phyloP scores from a whole-genome alignment of 768 basidiomycete genomes.

The Tricholoma furcatifolium region DNA sequence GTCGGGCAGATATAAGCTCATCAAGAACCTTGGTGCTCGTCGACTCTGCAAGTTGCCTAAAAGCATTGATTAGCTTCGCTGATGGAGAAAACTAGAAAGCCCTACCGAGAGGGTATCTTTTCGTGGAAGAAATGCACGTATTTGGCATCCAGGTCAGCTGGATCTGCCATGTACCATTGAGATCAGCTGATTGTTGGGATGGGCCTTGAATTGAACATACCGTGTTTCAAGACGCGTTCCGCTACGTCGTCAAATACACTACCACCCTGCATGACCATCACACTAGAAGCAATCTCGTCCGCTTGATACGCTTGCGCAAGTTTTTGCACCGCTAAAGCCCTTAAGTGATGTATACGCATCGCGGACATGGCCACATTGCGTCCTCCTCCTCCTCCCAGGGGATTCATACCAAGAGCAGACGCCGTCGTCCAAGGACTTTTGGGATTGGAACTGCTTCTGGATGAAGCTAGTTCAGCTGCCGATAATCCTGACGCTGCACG shows the following conservation, averaged over 20 bases:
- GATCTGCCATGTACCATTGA: constrained; percentile 45
- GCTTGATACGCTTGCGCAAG: constrained; percentile 82
- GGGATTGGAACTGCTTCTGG: constrained; percentile 45
- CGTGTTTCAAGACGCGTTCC: constrained; percentile 73
- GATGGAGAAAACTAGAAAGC: constrained; percentile 1
- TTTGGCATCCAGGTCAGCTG: constrained; percentile 72
- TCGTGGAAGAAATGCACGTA: constrained; percentile 96
- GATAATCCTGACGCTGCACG: constrained; percentile 85
- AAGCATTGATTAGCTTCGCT: not conserved
- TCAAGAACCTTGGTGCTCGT: constrained; percentile 79
- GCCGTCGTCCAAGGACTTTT: constrained; percentile 60
- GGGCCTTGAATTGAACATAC: constrained; percentile 23
- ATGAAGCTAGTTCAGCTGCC: constrained; percentile 67
- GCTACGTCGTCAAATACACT: constrained; percentile 93
- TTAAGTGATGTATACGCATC: constrained; percentile 75
- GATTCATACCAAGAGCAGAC: constrained; percentile 63
- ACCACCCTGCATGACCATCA: constrained; percentile 95
- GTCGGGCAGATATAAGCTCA: constrained; percentile 69
- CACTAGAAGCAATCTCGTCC: constrained; percentile 90
- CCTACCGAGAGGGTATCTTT: constrained; percentile 87
- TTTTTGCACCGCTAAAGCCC: constrained; percentile 84
- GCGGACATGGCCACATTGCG: constrained; percentile 83
- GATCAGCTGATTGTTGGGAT: not conserved
- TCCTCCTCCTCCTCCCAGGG: constrained; percentile 54
- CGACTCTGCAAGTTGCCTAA: constrained; percentile 81